phyloP scores from a whole-genome alignment of 208 protist genomes.

The Leishmania turanica region DNA sequence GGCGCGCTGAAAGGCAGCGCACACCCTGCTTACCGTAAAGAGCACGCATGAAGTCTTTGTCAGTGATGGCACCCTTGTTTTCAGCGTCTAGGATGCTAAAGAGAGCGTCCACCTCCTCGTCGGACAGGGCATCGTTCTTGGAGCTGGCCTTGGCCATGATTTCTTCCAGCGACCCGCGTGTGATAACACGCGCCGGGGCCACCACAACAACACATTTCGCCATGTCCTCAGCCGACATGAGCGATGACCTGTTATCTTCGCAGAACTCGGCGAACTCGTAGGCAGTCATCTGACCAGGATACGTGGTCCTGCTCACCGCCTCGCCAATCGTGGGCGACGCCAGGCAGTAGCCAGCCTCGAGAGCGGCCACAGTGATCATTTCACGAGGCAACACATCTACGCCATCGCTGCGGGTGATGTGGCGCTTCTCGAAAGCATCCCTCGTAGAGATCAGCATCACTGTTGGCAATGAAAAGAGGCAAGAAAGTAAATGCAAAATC shows the following conservation, averaged over 20 bases:
- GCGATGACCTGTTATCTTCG: slow-evolving; percentile 49
- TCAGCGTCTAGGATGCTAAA: slow-evolving; percentile 73
- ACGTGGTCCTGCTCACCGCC: slow-evolving; percentile 41
- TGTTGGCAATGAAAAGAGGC: neutral
- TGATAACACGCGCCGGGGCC: slow-evolving; percentile 73
- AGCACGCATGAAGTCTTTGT: slow-evolving; percentile 73
- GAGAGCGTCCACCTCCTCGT: slow-evolving; percentile 81
- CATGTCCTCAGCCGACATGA: slow-evolving; percentile 61
- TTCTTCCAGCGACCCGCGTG: slow-evolving; percentile 75
- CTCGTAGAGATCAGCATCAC: slow-evolving; percentile 61
- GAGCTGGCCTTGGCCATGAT: slow-evolving; percentile 47
- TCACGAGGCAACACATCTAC: slow-evolving; percentile 58
- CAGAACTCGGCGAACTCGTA: slow-evolving; percentile 76
- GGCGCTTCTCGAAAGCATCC: slow-evolving; percentile 75
- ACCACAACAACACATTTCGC: slow-evolving; percentile 68
- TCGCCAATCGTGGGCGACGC: slow-evolving; percentile 64
- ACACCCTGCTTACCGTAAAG: slow-evolving; percentile 75
- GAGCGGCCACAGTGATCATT: slow-evolving; percentile 70
- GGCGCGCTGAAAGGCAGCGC: slow-evolving; percentile 48
- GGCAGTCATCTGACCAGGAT: slow-evolving; percentile 74
- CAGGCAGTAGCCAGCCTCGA: slow-evolving; percentile 80
- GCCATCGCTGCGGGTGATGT: slow-evolving; percentile 69
- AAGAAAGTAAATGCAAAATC: slow-evolving; percentile 3
- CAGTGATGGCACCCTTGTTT: slow-evolving; percentile 72
- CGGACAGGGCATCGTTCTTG: slow-evolving; percentile 46